Conservation (phyloP, 2,329 filamentous ascomycete species). For the Didymella segeticola region DNA sequence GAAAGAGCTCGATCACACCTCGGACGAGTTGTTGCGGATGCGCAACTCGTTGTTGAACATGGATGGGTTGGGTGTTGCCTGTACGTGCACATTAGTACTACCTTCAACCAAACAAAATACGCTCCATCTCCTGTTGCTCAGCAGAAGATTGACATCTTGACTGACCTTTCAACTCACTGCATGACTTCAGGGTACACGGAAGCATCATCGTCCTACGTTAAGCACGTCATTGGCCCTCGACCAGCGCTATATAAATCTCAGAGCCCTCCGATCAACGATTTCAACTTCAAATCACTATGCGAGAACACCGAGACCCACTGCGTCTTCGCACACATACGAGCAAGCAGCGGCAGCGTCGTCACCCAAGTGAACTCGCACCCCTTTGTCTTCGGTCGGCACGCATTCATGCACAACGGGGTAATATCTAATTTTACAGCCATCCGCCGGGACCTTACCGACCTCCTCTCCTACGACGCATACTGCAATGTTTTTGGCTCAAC, state of each 20-base stretch:
- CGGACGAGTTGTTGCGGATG: constrained; percentile 54
- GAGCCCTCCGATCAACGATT: constrained; percentile 60
- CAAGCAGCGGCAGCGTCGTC: constrained; percentile 57
- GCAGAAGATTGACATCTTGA: too few relatives aligned
- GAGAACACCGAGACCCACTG: constrained; percentile 58
- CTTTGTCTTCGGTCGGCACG: constrained; percentile 61
- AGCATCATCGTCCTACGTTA: constrained; percentile 51
- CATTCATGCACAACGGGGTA: constrained; percentile 64
- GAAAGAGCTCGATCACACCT: constrained; percentile 49
- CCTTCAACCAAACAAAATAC: background rate
- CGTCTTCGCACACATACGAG: constrained; percentile 62
- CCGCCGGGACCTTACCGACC: constrained; percentile 54
- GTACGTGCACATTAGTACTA: constrained; percentile 40
- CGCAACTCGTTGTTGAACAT: constrained; percentile 63
- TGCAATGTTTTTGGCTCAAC: constrained; percentile 58
- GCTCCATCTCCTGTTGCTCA: background rate
- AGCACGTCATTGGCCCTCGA: constrained; percentile 47
- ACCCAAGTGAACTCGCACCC: constrained; percentile 62
- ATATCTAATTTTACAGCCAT: constrained; percentile 57
- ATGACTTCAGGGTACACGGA: constrained; percentile 52
- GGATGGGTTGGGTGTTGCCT: constrained; percentile 63
- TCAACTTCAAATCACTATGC: constrained; percentile 61
- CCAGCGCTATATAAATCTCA: constrained; percentile 62
- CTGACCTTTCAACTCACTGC: background rate
- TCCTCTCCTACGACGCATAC: constrained; percentile 57